These are phyloP conservation scores for Digitaria exilis DNA, from an alignment of 202 grass and related monocot genomes.

Conservation along the genomic window DNA sequence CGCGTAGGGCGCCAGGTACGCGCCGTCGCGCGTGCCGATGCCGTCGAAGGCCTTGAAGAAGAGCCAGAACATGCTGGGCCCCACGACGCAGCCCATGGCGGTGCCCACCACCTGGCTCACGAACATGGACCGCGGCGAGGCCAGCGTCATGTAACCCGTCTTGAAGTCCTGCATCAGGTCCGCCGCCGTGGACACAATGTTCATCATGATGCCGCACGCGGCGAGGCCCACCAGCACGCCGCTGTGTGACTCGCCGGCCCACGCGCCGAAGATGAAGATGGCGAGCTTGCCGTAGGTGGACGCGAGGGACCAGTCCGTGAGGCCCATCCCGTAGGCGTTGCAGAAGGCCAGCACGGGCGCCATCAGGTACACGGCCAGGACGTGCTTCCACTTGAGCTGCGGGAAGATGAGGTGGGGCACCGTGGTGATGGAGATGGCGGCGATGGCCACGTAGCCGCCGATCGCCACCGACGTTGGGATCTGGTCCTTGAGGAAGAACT, in stretches of 20 bases:
- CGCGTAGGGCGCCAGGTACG: constrained; percentile 77
- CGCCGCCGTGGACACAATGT: constrained; percentile 53
- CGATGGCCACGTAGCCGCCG: not conserved
- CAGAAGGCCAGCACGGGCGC: not conserved
- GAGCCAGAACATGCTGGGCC: constrained; percentile 61
- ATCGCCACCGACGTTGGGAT: not conserved
- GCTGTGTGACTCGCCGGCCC: constrained; percentile 13
- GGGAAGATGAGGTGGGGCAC: not conserved
- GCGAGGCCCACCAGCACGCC: constrained; percentile 60
- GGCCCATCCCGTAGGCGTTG: not conserved
- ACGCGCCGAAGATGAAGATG: not conserved
- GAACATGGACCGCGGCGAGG: constrained; percentile 64
- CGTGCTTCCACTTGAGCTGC: not conserved
- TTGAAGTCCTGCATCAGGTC: constrained; percentile 78
- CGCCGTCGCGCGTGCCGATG: constrained; percentile 22
- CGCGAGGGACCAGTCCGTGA: not conserved
- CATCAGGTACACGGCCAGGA: not conserved
- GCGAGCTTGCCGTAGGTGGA: not conserved
- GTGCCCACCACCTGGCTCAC: constrained; percentile 65
- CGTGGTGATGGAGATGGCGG: not conserved
- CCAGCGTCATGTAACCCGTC: constrained; percentile 61
- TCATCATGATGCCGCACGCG: constrained; percentile 42
- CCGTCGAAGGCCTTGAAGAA: constrained; percentile 56
- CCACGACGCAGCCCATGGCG: constrained; percentile 62
- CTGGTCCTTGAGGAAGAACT: not conserved